phyloP scores from a whole-genome alignment of 2,329 filamentous ascomycete species.

The Colletotrichum falcatum region DNA sequence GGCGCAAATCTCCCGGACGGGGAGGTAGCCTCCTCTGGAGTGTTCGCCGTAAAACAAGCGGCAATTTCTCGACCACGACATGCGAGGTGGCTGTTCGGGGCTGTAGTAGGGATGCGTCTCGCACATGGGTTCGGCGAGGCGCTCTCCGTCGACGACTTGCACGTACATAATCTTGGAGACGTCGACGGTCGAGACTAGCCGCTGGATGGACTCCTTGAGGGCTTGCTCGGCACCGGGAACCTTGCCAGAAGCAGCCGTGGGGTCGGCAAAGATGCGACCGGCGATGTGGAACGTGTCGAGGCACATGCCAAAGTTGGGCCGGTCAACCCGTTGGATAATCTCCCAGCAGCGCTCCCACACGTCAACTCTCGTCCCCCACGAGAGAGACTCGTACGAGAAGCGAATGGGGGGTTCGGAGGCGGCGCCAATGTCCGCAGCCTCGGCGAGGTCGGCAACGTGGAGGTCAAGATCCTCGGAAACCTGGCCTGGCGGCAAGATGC shows the following conservation, averaged over 20 bases:
- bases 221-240: constrained; percentile 66
- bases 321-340: constrained; percentile 72
- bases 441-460: constrained; percentile 71
- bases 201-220: constrained; percentile 65
- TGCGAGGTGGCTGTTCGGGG: constrained; percentile 58
- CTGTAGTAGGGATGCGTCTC: constrained; percentile 55
- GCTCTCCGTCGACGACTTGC: constrained; percentile 81
- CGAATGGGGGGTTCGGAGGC: constrained; percentile 67
- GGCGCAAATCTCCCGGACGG: constrained; percentile 69
- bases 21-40: constrained; percentile 74
- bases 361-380: constrained; percentile 77
- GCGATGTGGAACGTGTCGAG: constrained; percentile 85
- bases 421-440: constrained; percentile 76
- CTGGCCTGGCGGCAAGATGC: constrained; percentile 67
- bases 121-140: constrained; percentile 67
- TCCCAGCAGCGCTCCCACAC: constrained; percentile 81
- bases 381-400: constrained; percentile 80
- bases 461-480: constrained; percentile 61
- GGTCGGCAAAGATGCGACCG: constrained; percentile 78
- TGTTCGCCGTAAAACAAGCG: constrained; percentile 68
- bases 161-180: constrained; percentile 78
- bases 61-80: constrained; percentile 85
- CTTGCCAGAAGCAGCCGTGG: constrained; percentile 59
- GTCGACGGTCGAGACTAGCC: constrained; percentile 67
- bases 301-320: constrained; percentile 80